Conservation (phyloP, 306 rosid species). For the Lagenaria siceraria region DNA sequence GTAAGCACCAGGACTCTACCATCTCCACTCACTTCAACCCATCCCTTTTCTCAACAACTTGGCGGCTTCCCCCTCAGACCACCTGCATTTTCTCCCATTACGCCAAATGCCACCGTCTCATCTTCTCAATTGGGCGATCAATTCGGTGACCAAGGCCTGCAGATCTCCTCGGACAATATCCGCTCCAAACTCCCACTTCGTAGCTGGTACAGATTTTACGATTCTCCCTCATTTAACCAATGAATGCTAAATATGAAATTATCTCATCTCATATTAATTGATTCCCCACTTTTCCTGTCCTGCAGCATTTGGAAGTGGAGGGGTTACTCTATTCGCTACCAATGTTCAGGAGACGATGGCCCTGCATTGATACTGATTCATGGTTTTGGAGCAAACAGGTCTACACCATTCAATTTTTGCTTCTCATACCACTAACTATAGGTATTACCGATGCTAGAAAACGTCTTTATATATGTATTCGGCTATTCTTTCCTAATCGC, state of each 20-base stretch:
- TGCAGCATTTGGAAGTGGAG: conserved; percentile 79
- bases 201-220: conserved; percentile 24
- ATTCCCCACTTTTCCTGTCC: not conserved
- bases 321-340: conserved; percentile 77
- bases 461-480: not conserved
- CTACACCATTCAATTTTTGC: conserved; percentile 22
- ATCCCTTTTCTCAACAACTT: conserved; percentile 8
- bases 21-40: conserved; percentile 4
- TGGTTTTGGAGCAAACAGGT: conserved; percentile 99
- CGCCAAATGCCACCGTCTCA: conserved; percentile 15
- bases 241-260: no score
- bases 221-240: no score
- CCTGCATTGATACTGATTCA: conserved; percentile 73
- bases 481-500: not conserved
- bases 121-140: conserved; percentile 15
- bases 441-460: conserved; percentile 15
- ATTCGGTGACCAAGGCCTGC: conserved; percentile 4
- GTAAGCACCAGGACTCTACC: not conserved
- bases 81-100: conserved; percentile 2
- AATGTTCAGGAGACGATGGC: conserved; percentile 53
- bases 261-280: no score
- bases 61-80: not conserved
- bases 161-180: conserved; percentile 3
- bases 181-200: conserved; percentile 33
- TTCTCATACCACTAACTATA: conserved; percentile 34